These are phyloP conservation scores for Magnusiomyces starmeri DNA, from an alignment of 1,139 yeast genomes.

Conservation along the genomic window DNA sequence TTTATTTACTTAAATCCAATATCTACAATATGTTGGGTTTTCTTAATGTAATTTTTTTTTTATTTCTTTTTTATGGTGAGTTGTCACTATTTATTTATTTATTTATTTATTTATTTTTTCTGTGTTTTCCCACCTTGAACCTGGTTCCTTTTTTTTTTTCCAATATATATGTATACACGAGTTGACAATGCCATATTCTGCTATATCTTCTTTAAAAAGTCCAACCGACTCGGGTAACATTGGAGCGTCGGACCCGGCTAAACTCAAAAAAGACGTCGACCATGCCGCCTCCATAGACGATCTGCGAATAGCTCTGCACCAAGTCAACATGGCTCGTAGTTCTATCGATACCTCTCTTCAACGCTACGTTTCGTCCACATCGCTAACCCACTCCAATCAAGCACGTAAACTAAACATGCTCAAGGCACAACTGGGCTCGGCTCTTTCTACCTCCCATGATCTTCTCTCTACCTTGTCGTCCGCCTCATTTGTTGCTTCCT, in stretches of 20 bases:
- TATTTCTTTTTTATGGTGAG: background rate
- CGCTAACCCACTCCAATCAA: constrained; percentile 13
- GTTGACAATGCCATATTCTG: no score
- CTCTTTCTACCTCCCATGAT: constrained; percentile 38
- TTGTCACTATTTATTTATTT: background rate
- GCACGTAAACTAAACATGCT: constrained; percentile 26
- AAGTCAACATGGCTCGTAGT: constrained; percentile 9
- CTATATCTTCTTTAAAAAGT: no score
- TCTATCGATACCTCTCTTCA: constrained; percentile 9
- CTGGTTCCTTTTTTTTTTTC: no score
- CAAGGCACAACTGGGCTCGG: constrained; percentile 29
- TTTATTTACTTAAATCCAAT: no score
- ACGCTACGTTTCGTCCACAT: constrained; percentile 11
- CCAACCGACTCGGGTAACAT: no score
- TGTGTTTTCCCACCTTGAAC: no score
- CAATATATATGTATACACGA: no score
- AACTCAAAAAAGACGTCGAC: constrained; percentile 10
- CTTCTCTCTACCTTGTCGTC: constrained; percentile 46
- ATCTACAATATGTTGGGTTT: background rate
- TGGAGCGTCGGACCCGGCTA: no score
- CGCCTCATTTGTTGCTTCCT: constrained; percentile 60
- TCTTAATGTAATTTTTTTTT: background rate
- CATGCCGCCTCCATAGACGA: constrained; percentile 14
- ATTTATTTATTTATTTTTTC: no score
- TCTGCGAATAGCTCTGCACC: constrained; percentile 9